Base-by-base conservation (phyloP, 768 basidiomycete species). In the Tylopilus sp. region DNA sequence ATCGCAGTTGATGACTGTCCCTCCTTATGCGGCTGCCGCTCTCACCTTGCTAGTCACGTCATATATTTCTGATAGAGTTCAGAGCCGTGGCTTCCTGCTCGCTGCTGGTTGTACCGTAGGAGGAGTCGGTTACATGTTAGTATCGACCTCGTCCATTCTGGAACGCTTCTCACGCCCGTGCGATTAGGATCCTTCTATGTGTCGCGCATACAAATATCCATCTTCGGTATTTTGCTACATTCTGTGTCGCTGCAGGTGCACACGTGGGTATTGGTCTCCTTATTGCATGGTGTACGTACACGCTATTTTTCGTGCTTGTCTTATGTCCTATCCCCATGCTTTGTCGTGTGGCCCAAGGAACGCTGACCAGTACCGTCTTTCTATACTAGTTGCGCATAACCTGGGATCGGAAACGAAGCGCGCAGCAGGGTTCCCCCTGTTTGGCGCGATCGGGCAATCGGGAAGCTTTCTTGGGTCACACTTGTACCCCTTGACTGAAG, bases 1-100 rank as follows among this genome's bases (percentile, higher is more conserved):
- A 40, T 74, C 76, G 0, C 79, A 82, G 57, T 63, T 82, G 2
- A 71, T 80, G 59, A 79, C 79, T 6, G 80, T 82, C 12, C 78
- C 81, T 8, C 81, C 81, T 10, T 82, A 83, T 56, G 77, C 77
- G 7, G 71, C 73, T 4, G 73, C 74, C 1, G 65, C 76, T 11
- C 48, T 71, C 12, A 63, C 78, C 31, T 59, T 79, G 11, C 56
- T 74, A 45, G 26, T 61, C 13, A 48, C 65, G 10, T 75, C 73
- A 1, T 80, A 74, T 53, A 53, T 54, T 19, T 78, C 81, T 6
- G 78, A 80, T 56, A 68, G 74, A 53, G 66, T 76, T 2, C 74
- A 75, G 52, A 71, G 63, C 42, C 74, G 80, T 21, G 80, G 80
- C 1, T 34, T 69, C 31, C 58, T 72, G 45, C 45, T 76, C 21